Base-by-base conservation (phyloP, 495 filamentous ascomycete genomes). In the Aspergillus biplanus region DNA sequence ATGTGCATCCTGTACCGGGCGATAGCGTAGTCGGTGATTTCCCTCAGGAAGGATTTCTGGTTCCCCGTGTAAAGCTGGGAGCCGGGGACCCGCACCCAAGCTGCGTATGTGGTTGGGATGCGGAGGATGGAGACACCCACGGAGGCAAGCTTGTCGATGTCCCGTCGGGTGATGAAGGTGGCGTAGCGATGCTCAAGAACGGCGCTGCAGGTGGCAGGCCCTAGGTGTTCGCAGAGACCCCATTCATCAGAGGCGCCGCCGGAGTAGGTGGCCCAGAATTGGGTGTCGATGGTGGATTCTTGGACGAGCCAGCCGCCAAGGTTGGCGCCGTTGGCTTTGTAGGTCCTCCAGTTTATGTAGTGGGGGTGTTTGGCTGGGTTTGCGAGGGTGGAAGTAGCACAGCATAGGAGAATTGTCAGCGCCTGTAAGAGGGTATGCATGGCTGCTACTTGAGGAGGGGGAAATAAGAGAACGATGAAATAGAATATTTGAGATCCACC, bases 221-320 rank as follows among this genome's bases (percentile, higher is more conserved):
- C 71, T 0, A 76, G 68, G 18, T 69, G 53, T 8, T 57, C 42
- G 54, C 72, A 76, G 15, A 76, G 65, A 6, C 65, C 65, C 71
- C 67, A 75, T 73, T 75, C 71, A 60, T 75, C 71, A 11, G 61
- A 46, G 4, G 65, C 74, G 3, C 64, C 62, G 53, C 48, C 56
- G 42, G 66, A 64, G 35, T 71, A 61, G 12, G 52, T 67, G 16
- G 27, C 47, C 72, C 72, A 76, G 65, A 70, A 76, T 0, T 42
- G 6, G 13, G 59, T 71, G 63, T 73, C 69, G 35, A 75, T 71
- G 8, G 69, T 72, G 27, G 72, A 71, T 56, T 76, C 74, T 62
- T 76, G 72, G 7, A 67, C 69, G 0, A 76, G 69, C 74, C 72
- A 75, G 37, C 72, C 74, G 8, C 74, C 72, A 12, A 76, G 65